These are phyloP conservation scores for Scalesia atractyloides DNA, from an alignment of 129 eudicot species.

Conservation along the genomic window DNA sequence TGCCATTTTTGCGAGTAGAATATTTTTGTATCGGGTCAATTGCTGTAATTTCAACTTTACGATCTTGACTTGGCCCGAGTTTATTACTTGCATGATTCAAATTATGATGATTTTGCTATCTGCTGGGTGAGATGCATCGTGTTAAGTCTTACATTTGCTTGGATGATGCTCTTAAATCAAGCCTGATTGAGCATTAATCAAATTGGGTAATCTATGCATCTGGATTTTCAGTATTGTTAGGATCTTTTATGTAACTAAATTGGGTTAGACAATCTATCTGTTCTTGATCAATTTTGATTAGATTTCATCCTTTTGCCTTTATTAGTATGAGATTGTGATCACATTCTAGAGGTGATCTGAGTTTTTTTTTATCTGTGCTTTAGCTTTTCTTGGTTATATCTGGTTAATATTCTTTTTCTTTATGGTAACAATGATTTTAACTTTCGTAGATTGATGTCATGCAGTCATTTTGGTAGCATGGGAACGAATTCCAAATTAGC, in stretches of 20 bases:
- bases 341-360: conserved; percentile 13
- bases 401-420: conserved; percentile 14
- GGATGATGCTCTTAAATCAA: conserved; percentile 16
- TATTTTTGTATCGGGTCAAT: too few species aligned
- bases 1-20: not conserved
- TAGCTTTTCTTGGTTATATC: conserved; percentile 13
- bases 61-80: too few species aligned
- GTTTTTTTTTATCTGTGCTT: not conserved
- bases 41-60: not conserved
- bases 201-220: conserved; percentile 1
- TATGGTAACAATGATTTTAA: not conserved
- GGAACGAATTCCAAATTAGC: not conserved
- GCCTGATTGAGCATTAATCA: not conserved
- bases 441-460: conserved; percentile 10
- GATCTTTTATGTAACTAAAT: not conserved
- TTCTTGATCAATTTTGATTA: not conserved
- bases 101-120: not conserved
- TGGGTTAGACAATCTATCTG: not conserved
- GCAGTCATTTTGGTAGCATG: not conserved
- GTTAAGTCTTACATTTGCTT: not conserved
- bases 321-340: not conserved
- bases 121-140: not conserved
- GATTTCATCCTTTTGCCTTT: not conserved
- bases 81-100: not conserved
- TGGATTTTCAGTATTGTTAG: conserved; percentile 11